Base-by-base conservation (phyloP, 805 yeast genomes). In the Wickerhamomyces hampshirensis region DNA sequence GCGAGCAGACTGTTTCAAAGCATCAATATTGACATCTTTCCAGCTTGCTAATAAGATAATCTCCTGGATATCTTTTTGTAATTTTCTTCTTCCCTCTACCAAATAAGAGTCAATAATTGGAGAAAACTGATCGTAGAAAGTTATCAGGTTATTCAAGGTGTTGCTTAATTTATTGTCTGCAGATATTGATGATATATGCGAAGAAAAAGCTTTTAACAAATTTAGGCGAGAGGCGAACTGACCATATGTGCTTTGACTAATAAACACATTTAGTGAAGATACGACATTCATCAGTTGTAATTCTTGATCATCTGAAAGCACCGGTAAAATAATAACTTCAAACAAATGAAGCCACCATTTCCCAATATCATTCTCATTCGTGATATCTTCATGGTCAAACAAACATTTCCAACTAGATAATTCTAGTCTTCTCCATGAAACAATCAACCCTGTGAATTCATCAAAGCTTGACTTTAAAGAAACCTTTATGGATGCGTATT, bases 11-110 rank as follows among this genome's bases (percentile, higher is more conserved):
- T 89, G 97, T 48, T 86, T 88, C 51, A 93, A 69, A 0, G 98
- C 96, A 53, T 84, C 94, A 30, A 88, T 76, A 52, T 93, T 94
- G 10, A 88, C 89, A 62, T 93, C 99, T 49, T 89, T 88, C 98
- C 98, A 94, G 51, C 96, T 85, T 2, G 98, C 97, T 12, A 93
- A 67, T 30, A 86, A 62, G 29, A 93, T 87, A 4, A 88, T 80
- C 39, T 93, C 98, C 24, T 77, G 70, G 9, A 93, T 74, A 33
- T 87, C 87, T 53, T 89, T 91, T 40, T 80, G 86, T 24, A 91
- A 62, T 3, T 61, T 58, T 49, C 71, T 75, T 56, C 70, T 78
- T 1, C 70, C 69, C 1, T 53, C 52, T 0, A 47, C 50, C 8
- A 88, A 53, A 9, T 62, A 57, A 0, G 69, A 72, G 2, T 57